Percentiles rank a stretch among this genome's conserved stretches.
phyloP scores from a whole-genome alignment of 805 yeast genomes.

The Candida peoriensis region DNA sequence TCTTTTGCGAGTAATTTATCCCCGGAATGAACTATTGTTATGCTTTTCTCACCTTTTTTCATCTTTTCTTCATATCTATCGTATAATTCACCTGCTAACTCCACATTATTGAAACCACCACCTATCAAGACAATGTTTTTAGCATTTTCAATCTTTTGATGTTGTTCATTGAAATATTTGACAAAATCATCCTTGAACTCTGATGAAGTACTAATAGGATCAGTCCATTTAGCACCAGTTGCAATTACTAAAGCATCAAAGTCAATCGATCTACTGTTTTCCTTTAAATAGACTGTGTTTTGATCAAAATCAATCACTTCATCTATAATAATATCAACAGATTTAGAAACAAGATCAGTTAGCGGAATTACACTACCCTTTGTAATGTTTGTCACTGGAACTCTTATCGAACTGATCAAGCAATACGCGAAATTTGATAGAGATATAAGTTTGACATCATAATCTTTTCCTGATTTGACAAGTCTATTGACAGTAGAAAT shows the following conservation, averaged over 20 bases:
- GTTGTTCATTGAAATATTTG: slow-evolving; percentile 11
- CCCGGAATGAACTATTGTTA: slow-evolving; percentile 16
- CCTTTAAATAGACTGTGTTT: slow-evolving; percentile 10
- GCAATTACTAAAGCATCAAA: slow-evolving; percentile 27
- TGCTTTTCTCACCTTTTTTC: slow-evolving; percentile 8
- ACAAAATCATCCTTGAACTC: slow-evolving; percentile 13
- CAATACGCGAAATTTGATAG: slow-evolving; percentile 9
- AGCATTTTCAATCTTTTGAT: slow-evolving; percentile 18
- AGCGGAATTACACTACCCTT: slow-evolving; percentile 8
- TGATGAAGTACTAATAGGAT: slow-evolving; percentile 20
- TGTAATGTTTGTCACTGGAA: slow-evolving; percentile 6
- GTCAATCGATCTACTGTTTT: slow-evolving; percentile 4
- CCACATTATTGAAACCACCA: slow-evolving; percentile 29
- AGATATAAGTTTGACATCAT: slow-evolving; percentile 9
- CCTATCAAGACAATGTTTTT: slow-evolving; percentile 27
- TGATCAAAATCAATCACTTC: slow-evolving; percentile 12
- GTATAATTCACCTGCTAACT: slow-evolving; percentile 29
- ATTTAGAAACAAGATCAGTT: slow-evolving; percentile 9
- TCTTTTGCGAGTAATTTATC: slow-evolving; percentile 1
- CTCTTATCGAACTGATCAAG: slow-evolving; percentile 10
- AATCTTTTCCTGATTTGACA: background rate
- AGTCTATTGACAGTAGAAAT: slow-evolving; percentile 12
- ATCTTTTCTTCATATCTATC: slow-evolving; percentile 16
- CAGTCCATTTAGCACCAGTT: slow-evolving; percentile 27
- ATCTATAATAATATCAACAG: slow-evolving; percentile 16